Conservation (phyloP, 345 rosid species). For the Heritiera littoralis region DNA sequence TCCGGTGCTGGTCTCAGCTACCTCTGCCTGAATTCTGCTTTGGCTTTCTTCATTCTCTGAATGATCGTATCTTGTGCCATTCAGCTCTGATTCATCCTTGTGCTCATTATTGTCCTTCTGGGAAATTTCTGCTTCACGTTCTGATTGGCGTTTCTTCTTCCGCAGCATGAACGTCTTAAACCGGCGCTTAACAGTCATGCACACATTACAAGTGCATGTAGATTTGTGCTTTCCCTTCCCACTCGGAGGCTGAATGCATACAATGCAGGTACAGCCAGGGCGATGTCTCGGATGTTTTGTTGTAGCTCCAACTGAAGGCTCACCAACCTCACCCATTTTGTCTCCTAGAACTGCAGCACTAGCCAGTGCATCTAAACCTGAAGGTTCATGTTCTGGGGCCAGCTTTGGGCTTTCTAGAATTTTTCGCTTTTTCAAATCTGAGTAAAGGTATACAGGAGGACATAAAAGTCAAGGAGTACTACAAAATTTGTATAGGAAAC, state of each 20-base stretch:
- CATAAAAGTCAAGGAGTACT: not conserved
- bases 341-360: slow-evolving; percentile 82
- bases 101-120: slow-evolving; percentile 33
- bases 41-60: slow-evolving; percentile 40
- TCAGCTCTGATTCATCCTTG: slow-evolving; percentile 38
- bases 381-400: slow-evolving; percentile 45
- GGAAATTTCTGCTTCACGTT: slow-evolving; percentile 49
- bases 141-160: slow-evolving; percentile 80
- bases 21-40: slow-evolving; percentile 22
- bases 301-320: slow-evolving; percentile 67
- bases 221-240: slow-evolving; percentile 92
- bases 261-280: slow-evolving; percentile 91
- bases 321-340: slow-evolving; percentile 41
- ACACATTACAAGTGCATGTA: slow-evolving; percentile 75
- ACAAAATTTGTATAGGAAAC: not conserved
- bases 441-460: slow-evolving; percentile 15
- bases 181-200: slow-evolving; percentile 92
- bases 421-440: slow-evolving; percentile 66
- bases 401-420: slow-evolving; percentile 39
- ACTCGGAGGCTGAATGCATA: slow-evolving; percentile 98
- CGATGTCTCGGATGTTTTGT: slow-evolving; percentile 97
- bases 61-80: slow-evolving; percentile 26
- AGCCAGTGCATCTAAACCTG: slow-evolving; percentile 83
- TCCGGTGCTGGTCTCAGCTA: slow-evolving; percentile 42
- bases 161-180: slow-evolving; percentile 88